Base-by-base conservation (phyloP, 1,284 basidiomycete genomes). In the Moesziomyces sp. region DNA sequence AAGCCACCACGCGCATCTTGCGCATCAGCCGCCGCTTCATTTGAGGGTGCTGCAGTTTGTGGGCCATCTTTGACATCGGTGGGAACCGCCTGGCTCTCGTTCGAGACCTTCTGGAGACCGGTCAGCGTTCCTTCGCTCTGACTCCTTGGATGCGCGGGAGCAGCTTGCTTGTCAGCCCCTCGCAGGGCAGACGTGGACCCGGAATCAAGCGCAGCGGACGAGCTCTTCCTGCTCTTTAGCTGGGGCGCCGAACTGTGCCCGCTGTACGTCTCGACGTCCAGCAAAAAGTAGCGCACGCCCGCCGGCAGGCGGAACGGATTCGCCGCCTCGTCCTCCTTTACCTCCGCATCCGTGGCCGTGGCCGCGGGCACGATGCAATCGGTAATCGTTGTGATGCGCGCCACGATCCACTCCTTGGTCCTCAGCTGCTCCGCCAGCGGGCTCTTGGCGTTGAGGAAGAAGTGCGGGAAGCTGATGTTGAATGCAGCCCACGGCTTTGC, bases 221-320 rank as follows among this genome's bases (percentile, higher is more conserved):
- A 66, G 56, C 73, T 71, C 30, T 67, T 75, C 3, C 73, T 48
- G 33, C 51, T 63, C 5, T 68, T 38, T 33, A 64, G 24, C 19
- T 66, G 72, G 1, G 67, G 56, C 13, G 67, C 57, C 21, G 64
- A 61, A 35, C 63, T 57, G 58, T 57, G 59, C 6, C 68, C 58
- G 28, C 64, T 69, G 56, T 74, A 81, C 28, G 93, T 92, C 82
- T 97, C 94, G 6, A 95, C 93, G 81, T 95, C 91, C 18, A 97
- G 89, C 88, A 94, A 91, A 84, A 92, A 94, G 82, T 93, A 97
- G 77, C 94, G 93, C 60, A 95, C 89, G 13, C 94, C 94, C 76
- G 94, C 92, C 1, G 92, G 91, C 2, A 97, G 88, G 9, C 92
- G 85, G 60, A 84, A 85, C 0, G 84, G 83, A 57, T 86, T 85